Evolutionary conservation across 371 early-diverging fungal genomes (phyloP).

Genomic region (Sporodiniella umbellata): DNA sequence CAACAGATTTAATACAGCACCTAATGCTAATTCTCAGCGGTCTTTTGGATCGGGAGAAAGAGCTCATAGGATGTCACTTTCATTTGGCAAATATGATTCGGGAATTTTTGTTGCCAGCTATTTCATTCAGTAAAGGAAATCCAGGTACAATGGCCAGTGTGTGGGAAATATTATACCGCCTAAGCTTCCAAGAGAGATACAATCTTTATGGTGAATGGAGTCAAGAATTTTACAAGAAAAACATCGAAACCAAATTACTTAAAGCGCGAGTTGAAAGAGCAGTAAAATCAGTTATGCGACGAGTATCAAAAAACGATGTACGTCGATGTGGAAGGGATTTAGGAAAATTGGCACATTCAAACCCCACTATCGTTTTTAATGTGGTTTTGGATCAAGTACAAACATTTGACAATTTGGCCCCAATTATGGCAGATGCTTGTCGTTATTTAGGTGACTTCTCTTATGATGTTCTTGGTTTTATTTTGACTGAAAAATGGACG

Average conservation of each 20-base stretch:
- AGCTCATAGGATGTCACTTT: constrained; percentile 16
- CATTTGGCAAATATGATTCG: constrained; percentile 66
- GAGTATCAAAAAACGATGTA: constrained; percentile 80
- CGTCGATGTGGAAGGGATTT: constrained; percentile 80
- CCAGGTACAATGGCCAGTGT: constrained; percentile 71
- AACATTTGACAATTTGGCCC: constrained; percentile 83
- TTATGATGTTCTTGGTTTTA: constrained; percentile 79
- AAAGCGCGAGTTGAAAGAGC: constrained; percentile 58
- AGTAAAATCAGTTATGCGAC: constrained; percentile 64
- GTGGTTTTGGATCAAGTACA: constrained; percentile 78
- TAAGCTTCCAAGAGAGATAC: constrained; percentile 66
- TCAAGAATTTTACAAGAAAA: constrained; percentile 51
- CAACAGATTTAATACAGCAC: constrained; percentile 39
- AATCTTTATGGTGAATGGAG: constrained; percentile 86
- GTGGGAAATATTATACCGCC: constrained; percentile 69
- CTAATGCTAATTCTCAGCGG: constrained; percentile 37
- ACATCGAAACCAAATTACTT: constrained; percentile 42
- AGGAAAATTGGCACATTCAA: constrained; percentile 78
- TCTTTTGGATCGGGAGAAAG: constrained; percentile 29
- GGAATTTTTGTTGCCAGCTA: constrained; percentile 70
- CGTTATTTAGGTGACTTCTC: constrained; percentile 82
- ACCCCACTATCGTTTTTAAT: constrained; percentile 78
- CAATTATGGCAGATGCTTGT: constrained; percentile 81
- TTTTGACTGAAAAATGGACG: constrained; percentile 68
- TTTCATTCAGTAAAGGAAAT: constrained; percentile 66